Conservation (phyloP, 208 protist species). For the Leishmania martiniquensis region DNA sequence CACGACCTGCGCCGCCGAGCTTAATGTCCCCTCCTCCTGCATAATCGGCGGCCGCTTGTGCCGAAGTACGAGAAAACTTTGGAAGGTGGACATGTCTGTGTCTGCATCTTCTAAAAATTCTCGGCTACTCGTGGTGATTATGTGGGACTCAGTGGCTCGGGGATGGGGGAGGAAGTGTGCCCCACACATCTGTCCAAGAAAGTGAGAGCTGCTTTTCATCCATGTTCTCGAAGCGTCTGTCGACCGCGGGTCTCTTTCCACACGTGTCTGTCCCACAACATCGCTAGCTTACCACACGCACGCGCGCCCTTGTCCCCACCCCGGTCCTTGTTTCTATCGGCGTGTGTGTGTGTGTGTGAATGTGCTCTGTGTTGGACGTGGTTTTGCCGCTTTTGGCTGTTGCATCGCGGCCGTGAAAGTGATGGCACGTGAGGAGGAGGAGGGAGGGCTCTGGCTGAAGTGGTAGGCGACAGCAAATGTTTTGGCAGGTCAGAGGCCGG, state of each 20-base stretch:
- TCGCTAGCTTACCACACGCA: too few relatives aligned
- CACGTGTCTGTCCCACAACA: too few relatives aligned
- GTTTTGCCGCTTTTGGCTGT: too few relatives aligned
- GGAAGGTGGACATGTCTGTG: background rate
- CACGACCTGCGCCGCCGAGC: conserved; percentile 28
- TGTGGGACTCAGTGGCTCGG: background rate
- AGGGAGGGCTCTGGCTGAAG: too few relatives aligned
- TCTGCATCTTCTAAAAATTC: background rate
- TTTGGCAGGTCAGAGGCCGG: background rate
- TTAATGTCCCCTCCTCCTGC: conserved; percentile 39
- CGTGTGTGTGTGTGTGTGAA: too few relatives aligned
- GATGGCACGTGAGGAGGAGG: too few relatives aligned
- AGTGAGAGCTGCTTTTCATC: background rate
- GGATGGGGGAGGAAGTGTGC: background rate
- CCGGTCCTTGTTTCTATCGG: too few relatives aligned
- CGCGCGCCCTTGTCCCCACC: too few relatives aligned
- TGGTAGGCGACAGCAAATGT: background rate
- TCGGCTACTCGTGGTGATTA: background rate
- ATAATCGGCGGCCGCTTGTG: background rate
- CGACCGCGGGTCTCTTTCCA: too few relatives aligned
- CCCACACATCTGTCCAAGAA: background rate
- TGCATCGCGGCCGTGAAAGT: too few relatives aligned
- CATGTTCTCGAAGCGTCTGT: too few relatives aligned
- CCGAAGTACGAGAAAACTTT: conserved; percentile 1
- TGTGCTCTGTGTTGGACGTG: too few relatives aligned